phyloP scores from a whole-genome alignment of 108 stramenopile species.

The Cylindrotheca closterium region DNA sequence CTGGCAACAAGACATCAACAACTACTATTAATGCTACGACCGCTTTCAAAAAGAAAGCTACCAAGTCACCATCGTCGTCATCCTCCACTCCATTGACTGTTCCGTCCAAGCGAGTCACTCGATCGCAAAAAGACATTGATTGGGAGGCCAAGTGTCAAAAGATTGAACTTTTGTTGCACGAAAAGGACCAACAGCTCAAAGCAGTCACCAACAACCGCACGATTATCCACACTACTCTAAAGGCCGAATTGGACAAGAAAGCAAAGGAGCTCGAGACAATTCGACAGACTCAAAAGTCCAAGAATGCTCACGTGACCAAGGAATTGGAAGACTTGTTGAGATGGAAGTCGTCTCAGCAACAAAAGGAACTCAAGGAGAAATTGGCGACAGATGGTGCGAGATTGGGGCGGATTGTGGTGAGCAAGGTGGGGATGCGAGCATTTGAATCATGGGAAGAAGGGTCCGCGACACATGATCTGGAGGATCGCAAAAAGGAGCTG shows the following conservation, averaged over 20 bases:
- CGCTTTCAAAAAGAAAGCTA: background rate
- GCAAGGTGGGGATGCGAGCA: constrained; percentile 53
- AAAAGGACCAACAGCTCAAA: constrained; percentile 58
- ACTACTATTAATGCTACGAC: background rate
- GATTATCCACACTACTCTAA: constrained; percentile 61
- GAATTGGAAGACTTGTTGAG: constrained; percentile 65
- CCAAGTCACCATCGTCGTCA: background rate
- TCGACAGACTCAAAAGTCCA: constrained; percentile 11
- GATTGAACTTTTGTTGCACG: constrained; percentile 38
- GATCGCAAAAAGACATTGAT: constrained; percentile 9
- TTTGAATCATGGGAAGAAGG: constrained; percentile 87
- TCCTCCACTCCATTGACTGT: background rate
- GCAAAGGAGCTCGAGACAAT: constrained; percentile 39
- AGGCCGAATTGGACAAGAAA: constrained; percentile 47
- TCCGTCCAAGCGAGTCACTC: too few relatives aligned
- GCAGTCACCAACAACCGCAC: constrained; percentile 81
- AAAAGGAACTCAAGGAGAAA: constrained; percentile 55
- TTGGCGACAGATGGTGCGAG: constrained; percentile 79
- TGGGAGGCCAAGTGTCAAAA: constrained; percentile 24
- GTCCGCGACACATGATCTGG: constrained; percentile 53
- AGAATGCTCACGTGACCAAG: constrained; percentile 1
- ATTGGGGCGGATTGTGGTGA: constrained; percentile 65
- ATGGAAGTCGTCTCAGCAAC: constrained; percentile 49
- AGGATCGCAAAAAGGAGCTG: constrained; percentile 40
- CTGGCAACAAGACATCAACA: background rate